phyloP scores from a whole-genome alignment of 192 early-diverging fungal genomes.

The Entomortierella parvispora region DNA sequence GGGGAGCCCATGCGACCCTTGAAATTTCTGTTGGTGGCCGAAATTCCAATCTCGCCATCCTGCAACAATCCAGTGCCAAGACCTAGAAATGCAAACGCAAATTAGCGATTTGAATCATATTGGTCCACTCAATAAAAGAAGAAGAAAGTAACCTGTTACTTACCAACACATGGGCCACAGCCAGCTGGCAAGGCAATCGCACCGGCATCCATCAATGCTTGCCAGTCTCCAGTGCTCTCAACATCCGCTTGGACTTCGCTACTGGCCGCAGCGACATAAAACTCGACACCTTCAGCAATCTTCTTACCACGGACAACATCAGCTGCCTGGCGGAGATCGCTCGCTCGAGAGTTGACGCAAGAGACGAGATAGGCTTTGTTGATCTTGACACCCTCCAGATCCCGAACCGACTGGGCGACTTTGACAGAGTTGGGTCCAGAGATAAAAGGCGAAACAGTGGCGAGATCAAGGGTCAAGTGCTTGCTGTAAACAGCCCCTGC shows the following conservation, averaged over 20 bases:
- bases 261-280: conserved; percentile 96
- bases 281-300: conserved; percentile 84
- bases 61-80: conserved; percentile 92
- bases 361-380: conserved; percentile 98
- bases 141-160: conserved; percentile 2
- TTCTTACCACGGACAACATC: conserved; percentile 77
- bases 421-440: conserved; percentile 98
- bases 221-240: conserved; percentile 88
- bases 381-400: conserved; percentile 81
- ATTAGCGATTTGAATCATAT: conserved; percentile 1
- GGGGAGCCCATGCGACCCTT: conserved; percentile 99
- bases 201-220: conserved; percentile 85
- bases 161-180: conserved; percentile 96
- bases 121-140: background rate
- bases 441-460: conserved; percentile 87
- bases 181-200: conserved; percentile 92
- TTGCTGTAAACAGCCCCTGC: conserved; percentile 83
- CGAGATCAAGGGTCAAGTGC: conserved; percentile 87
- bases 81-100: conserved; percentile 51
- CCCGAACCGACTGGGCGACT: conserved; percentile 81
- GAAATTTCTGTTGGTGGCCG: conserved; percentile 99
- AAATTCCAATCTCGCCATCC: conserved; percentile 97
- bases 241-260: conserved; percentile 92
- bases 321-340: conserved; percentile 91
- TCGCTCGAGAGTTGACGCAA: conserved; percentile 93